phyloP scores from a whole-genome alignment of 306 rosid genomes.

The Corylus americana region DNA sequence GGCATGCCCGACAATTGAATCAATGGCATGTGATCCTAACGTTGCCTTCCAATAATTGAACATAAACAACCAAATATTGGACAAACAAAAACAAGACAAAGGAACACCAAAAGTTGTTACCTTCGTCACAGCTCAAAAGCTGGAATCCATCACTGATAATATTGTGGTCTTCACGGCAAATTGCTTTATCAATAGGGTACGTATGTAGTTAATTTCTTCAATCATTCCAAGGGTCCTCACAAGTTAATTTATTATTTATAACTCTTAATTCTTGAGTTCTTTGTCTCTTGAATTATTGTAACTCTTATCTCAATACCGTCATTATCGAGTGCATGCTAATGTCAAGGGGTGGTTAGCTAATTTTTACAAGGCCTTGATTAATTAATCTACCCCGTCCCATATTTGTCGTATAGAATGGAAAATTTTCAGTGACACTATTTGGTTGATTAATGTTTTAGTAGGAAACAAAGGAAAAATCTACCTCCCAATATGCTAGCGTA shows the following conservation, averaged over 20 bases:
- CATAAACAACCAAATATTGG: background rate
- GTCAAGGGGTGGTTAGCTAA: too few relatives aligned
- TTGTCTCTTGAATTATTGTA: too few relatives aligned
- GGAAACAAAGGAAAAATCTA: slow-evolving; percentile 9
- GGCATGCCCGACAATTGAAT: background rate
- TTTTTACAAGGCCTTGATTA: background rate
- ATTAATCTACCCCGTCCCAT: background rate
- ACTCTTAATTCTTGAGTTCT: too few relatives aligned
- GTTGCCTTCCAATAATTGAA: slow-evolving; percentile 16
- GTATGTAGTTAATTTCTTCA: background rate
- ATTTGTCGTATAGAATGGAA: background rate
- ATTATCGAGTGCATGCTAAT: too few relatives aligned
- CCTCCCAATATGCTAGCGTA: slow-evolving; percentile 28
- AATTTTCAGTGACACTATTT: background rate
- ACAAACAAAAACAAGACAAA: slow-evolving; percentile 30
- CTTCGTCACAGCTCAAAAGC: slow-evolving; percentile 8
- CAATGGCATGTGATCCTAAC: slow-evolving; percentile 21
- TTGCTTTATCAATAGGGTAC: background rate
- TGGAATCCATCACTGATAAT: background rate
- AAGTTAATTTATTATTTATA: too few relatives aligned
- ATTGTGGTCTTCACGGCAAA: background rate
- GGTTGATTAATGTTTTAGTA: background rate
- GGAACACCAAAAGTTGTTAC: background rate
- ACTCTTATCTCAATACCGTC: too few relatives aligned
- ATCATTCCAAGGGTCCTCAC: background rate